Conservation (phyloP, 192 early-diverging fungal species). For the Thamnidium elegans region DNA sequence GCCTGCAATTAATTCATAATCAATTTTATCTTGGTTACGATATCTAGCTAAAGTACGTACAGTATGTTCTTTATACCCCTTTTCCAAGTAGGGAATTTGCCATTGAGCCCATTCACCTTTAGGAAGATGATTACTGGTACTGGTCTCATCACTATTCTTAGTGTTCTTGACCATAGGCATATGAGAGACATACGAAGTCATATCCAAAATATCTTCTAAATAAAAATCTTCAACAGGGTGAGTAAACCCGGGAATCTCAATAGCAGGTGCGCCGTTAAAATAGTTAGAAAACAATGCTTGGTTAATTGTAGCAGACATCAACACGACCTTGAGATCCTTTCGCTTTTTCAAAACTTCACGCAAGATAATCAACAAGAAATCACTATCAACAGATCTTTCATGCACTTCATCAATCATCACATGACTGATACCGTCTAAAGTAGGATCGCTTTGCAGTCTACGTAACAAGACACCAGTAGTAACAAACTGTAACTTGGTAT, state of each 20-base stretch:
- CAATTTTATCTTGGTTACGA: slow-evolving; percentile 55
- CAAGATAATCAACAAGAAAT: slow-evolving; percentile 70
- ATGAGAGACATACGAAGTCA: slow-evolving; percentile 49
- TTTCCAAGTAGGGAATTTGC: slow-evolving; percentile 33
- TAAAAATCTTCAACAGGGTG: slow-evolving; percentile 67
- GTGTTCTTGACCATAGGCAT: slow-evolving; percentile 24
- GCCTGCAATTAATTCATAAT: slow-evolving; percentile 56
- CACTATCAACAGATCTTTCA: slow-evolving; percentile 71
- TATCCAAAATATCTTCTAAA: slow-evolving; percentile 68
- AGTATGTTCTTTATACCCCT: slow-evolving; percentile 41
- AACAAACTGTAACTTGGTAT: slow-evolving; percentile 27
- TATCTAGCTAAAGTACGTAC: slow-evolving; percentile 31
- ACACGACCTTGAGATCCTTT: slow-evolving; percentile 57
- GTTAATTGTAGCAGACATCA: slow-evolving; percentile 81
- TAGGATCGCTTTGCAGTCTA: slow-evolving; percentile 61
- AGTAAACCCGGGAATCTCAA: slow-evolving; percentile 74
- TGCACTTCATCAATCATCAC: slow-evolving; percentile 83
- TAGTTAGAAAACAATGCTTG: slow-evolving; percentile 59
- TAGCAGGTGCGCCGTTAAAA: slow-evolving; percentile 57
- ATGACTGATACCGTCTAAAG: slow-evolving; percentile 63
- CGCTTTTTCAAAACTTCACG: slow-evolving; percentile 52
- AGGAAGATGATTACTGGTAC: slow-evolving; percentile 1
- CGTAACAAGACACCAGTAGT: slow-evolving; percentile 68
- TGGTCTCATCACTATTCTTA: slow-evolving; percentile 23
- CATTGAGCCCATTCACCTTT: slow-evolving; percentile 41